A percentile compares a stretch with the other conserved stretches of the same genome.
These are phyloP conservation scores for Gymnopilus dilepis DNA, from an alignment of 768 basidiomycete genomes.

Conservation along the genomic window DNA sequence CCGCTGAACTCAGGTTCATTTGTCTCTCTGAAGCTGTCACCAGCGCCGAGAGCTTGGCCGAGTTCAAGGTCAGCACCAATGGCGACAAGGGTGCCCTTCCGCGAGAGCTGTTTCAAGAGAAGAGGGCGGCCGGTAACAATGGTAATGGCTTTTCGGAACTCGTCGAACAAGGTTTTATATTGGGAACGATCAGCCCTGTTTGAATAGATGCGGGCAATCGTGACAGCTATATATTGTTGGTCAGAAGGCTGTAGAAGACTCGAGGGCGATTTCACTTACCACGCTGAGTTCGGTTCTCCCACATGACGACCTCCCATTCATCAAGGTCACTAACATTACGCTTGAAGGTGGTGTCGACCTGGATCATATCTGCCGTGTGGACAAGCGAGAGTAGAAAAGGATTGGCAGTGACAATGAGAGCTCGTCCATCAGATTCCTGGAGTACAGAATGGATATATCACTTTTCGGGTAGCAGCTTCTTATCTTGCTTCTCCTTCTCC, in stretches of 20 bases:
- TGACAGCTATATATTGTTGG: slow-evolving; percentile 15
- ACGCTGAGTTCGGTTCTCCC: slow-evolving; percentile 14
- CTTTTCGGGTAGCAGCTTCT: no score
- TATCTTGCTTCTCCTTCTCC: no score
- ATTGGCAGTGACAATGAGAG: no score
- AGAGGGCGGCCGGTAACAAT: no score
- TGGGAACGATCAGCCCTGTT: slow-evolving; percentile 17
- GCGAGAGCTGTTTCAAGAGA: no score
- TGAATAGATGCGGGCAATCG: slow-evolving; percentile 19
- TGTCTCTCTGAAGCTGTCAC: slow-evolving; percentile 18
- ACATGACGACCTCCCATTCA: slow-evolving; percentile 26
- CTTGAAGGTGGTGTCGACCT: no score
- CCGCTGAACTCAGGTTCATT: slow-evolving; percentile 25
- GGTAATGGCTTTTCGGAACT: no score
- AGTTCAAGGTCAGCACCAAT: slow-evolving; percentile 24
- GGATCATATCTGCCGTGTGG: no score
- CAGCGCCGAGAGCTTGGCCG: slow-evolving; percentile 23
- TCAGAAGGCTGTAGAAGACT: neutral
- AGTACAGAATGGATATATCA: no score
- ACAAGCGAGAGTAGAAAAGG: no score
- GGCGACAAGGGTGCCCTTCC: slow-evolving; percentile 14
- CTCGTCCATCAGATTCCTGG: no score
- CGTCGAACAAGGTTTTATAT: no score
- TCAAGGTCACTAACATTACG: slow-evolving; percentile 17
- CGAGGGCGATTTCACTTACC: slow-evolving; percentile 10